These are phyloP conservation scores for Polysphondylium violaceum DNA, from an alignment of 78 protist species.

Conservation along the genomic window DNA sequence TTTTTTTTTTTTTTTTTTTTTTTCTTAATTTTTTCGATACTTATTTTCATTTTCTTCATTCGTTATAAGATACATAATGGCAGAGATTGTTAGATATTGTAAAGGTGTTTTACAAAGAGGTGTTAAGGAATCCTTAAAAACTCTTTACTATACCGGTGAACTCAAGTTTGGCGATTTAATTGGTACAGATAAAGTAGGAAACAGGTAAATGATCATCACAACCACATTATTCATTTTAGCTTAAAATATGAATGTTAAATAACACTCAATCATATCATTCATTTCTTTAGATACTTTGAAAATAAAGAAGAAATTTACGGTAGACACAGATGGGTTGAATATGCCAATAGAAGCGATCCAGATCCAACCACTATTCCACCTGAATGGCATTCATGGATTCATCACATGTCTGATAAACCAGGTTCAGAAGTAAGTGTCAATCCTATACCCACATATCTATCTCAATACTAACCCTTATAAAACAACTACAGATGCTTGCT, in stretches of 20 bases:
- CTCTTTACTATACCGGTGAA: constrained; percentile 70
- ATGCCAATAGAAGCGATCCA: constrained; percentile 1
- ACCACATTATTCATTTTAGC: neutral
- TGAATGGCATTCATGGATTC: constrained; percentile 61
- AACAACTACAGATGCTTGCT: constrained; percentile 5
- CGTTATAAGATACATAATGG: no score
- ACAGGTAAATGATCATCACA: constrained; percentile 6
- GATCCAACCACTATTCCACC: constrained; percentile 65
- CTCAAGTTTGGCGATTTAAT: constrained; percentile 38
- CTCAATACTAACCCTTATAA: neutral
- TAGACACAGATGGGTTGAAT: constrained; percentile 82
- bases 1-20: no score
- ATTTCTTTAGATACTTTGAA: constrained; percentile 51
- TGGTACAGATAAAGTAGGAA: constrained; percentile 44
- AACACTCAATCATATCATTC: neutral
- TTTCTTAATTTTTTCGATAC: no score
- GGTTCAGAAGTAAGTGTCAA: constrained; percentile 40
- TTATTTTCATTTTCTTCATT: no score
- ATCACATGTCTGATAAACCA: constrained; percentile 57
- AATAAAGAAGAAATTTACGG: constrained; percentile 41
- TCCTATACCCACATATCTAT: neutral
- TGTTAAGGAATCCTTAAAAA: constrained; percentile 15
- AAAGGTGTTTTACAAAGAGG: constrained; percentile 65
- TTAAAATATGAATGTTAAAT: neutral
- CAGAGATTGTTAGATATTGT: constrained; percentile 55